phyloP scores from a whole-genome alignment of 1,139 yeast species.

The Hyphopichia buzzinii region DNA sequence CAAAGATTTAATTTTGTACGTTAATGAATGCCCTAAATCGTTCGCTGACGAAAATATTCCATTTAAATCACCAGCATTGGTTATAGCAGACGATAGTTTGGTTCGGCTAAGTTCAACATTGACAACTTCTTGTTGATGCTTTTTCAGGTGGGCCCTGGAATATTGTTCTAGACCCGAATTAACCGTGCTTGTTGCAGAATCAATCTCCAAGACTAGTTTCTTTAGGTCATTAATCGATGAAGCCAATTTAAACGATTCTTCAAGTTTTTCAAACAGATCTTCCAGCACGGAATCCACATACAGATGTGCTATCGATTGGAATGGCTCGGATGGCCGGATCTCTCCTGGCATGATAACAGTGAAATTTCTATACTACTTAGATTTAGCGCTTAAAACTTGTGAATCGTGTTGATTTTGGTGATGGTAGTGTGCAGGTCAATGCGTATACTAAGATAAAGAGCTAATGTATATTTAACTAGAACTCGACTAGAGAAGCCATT shows the following conservation, averaged over 20 bases:
- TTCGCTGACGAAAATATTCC: constrained; percentile 58
- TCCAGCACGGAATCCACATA: not conserved
- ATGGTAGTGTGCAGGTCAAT: too few relatives aligned
- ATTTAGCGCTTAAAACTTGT: too few relatives aligned
- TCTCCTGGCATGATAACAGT: not conserved
- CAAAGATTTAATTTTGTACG: constrained; percentile 64
- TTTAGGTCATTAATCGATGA: constrained; percentile 18
- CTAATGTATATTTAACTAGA: too few relatives aligned
- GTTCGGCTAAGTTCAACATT: constrained; percentile 38
- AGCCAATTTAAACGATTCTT: constrained; percentile 2
- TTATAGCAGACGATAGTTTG: constrained; percentile 35
- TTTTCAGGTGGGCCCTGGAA: constrained; percentile 24
- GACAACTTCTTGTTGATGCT: constrained; percentile 35
- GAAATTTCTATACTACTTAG: too few relatives aligned
- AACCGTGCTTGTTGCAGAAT: constrained; percentile 15
- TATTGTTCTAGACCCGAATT: constrained; percentile 27
- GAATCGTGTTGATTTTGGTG: not conserved
- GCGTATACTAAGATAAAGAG: too few relatives aligned
- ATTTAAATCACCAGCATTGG: constrained; percentile 46
- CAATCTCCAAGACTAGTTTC: constrained; percentile 19
- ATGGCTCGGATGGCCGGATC: not conserved
- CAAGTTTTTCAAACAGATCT: not conserved
- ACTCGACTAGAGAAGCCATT: constrained; percentile 77
- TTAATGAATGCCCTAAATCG: constrained; percentile 62
- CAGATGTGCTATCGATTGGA: not conserved